phyloP scores from a whole-genome alignment of 148 eudicot species.

The Arctostaphylos glauca region DNA sequence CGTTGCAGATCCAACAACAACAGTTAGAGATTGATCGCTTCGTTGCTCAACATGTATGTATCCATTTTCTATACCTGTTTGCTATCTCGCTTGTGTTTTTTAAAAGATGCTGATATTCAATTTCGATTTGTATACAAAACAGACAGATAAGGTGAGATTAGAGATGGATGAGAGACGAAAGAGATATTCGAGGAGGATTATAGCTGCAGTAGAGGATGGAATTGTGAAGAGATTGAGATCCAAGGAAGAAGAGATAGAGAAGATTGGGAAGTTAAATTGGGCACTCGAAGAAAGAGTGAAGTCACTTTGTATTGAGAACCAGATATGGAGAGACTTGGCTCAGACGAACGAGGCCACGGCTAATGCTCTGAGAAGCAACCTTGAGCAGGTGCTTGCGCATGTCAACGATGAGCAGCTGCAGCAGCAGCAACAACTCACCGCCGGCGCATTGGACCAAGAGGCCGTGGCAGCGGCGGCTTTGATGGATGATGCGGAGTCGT shows the following conservation, averaged over 20 bases:
- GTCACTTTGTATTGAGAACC: slow-evolving; percentile 59
- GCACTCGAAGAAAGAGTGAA: slow-evolving; percentile 59
- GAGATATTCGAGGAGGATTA: slow-evolving; percentile 35
- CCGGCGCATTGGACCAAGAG: neutral
- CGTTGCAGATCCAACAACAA: slow-evolving; percentile 57
- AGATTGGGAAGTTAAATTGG: slow-evolving; percentile 48
- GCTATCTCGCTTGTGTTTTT: neutral
- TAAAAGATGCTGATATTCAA: neutral
- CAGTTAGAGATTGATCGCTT: slow-evolving; percentile 62
- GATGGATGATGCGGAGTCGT: slow-evolving; percentile 58
- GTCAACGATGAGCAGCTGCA: slow-evolving; percentile 24
- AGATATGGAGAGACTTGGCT: slow-evolving; percentile 80
- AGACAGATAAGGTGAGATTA: slow-evolving; percentile 55
- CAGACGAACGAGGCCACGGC: slow-evolving; percentile 84
- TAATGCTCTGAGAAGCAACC: slow-evolving; percentile 48
- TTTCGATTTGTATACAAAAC: slow-evolving; percentile 4
- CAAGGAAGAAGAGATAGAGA: slow-evolving; percentile 53
- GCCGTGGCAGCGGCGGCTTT: neutral
- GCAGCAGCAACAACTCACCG: neutral
- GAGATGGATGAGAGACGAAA: slow-evolving; percentile 55
- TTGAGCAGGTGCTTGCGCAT: slow-evolving; percentile 56
- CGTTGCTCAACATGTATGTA: slow-evolving; percentile 59
- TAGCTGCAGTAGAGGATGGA: slow-evolving; percentile 46
- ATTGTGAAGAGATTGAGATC: slow-evolving; percentile 43
- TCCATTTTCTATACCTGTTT: neutral